Evolutionary conservation across 257 asterid genomes (phyloP), one percentile per base, ranked within the genome.

Genomic region (Fraxinus americana): DNA sequence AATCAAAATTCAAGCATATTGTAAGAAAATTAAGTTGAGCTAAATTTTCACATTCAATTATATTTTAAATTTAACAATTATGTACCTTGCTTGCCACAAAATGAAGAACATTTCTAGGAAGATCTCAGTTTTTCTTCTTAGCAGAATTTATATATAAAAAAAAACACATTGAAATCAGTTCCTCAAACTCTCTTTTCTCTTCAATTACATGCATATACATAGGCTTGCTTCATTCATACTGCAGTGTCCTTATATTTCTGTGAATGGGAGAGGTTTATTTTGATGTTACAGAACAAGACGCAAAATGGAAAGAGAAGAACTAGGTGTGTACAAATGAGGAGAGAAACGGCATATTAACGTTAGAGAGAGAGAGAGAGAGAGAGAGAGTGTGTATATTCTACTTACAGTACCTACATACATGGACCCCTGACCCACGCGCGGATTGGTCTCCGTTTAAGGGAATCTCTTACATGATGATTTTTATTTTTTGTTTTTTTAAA

Each of bases 31-130:
- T 65, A 74, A 66, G 61, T 75, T 45, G 67, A 72, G 59, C 65
- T 71, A 45, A 52, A 72, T 50, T 72, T 16, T 30, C 68, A 59
- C 76, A 77, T 79, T 61, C 19, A 72, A 83, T 80, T 78, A 72
- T 72, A 77, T 72, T 76, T 63, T 50, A 43, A 52, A 59, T 41
- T 79, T 43, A 59, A 78, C 35, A 63, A 63, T 63, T 68, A 63
- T 59, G 74, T 82, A 84, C 85, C 88, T 84, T 81, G 81, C 86
- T 82, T 80, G 80, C 82, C 65, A 84, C 88, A 79, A 85, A 82
- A 85, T 65, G 82, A 79, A 79, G 83, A 83, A 84, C 86, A 83
- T 86, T 79, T 80, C 86, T 72, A 72, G 81, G 74, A 80, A 78
- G 88, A 86, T 86, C 86, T 78, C 86, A 71, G 54, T 77, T 71